Evolutionary conservation across 805 yeast species (phyloP).

Genomic region (Blastobotrys muscicola): DNA sequence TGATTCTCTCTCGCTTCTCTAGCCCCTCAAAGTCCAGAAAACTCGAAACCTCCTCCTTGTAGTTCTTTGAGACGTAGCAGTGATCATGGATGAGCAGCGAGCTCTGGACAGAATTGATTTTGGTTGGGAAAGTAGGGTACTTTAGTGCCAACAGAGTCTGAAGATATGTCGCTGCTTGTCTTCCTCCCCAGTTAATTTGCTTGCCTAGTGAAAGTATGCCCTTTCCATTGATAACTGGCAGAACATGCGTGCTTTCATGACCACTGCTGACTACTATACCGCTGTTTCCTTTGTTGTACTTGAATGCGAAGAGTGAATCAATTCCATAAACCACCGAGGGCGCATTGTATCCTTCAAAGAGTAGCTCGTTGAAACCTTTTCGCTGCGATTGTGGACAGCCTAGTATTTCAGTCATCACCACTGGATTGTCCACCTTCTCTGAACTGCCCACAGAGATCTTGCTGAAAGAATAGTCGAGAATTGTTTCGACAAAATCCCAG

Average conservation of each 20-base stretch:
- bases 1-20: constrained; percentile 58
- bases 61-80: constrained; percentile 69
- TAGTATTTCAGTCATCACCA: constrained; percentile 70
- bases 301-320: constrained; percentile 71
- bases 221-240: constrained; percentile 69
- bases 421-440: constrained; percentile 61
- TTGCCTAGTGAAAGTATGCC: constrained; percentile 61
- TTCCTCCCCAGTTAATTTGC: constrained; percentile 89
- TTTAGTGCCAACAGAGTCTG: constrained; percentile 59
- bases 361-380: constrained; percentile 61
- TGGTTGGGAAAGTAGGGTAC: constrained; percentile 86
- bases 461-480: constrained; percentile 74
- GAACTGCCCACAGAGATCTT: constrained; percentile 58
- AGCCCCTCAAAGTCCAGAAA: constrained; percentile 54
- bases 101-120: constrained; percentile 52
- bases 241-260: constrained; percentile 68
- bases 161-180: constrained; percentile 55
- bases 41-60: constrained; percentile 48
- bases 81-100: constrained; percentile 60
- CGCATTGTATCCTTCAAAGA: constrained; percentile 74
- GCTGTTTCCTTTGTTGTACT: constrained; percentile 40
- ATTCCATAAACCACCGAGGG: constrained; percentile 74
- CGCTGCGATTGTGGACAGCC: constrained; percentile 67
- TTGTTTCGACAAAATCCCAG: constrained; percentile 83
- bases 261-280: constrained; percentile 84